A percentile compares a stretch with the other conserved stretches of the same genome.
Conservation (phyloP, 2,329 filamentous ascomycete genomes). For the Colletotrichum sp. region DNA sequence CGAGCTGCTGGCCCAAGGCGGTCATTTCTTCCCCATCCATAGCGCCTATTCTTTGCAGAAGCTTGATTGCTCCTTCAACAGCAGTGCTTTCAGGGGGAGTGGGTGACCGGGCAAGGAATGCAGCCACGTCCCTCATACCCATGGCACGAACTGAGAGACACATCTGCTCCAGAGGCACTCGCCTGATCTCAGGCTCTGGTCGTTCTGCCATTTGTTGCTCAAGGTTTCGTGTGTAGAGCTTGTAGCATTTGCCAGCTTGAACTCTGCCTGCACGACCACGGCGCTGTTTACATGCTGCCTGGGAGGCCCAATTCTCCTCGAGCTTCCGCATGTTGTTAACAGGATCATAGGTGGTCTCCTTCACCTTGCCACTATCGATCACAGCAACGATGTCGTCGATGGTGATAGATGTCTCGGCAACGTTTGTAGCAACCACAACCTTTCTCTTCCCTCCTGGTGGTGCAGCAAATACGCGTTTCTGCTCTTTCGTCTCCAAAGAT, state of each 20-base stretch:
- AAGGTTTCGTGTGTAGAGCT: slow-evolving; percentile 87
- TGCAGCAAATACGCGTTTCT: slow-evolving; percentile 82
- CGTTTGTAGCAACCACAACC: slow-evolving; percentile 93
- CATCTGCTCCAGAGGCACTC: slow-evolving; percentile 91
- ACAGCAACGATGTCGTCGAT: slow-evolving; percentile 97
- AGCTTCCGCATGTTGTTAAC: slow-evolving; percentile 93
- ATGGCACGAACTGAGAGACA: slow-evolving; percentile 95
- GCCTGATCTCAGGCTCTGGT: slow-evolving; percentile 90
- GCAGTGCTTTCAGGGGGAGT: slow-evolving; percentile 87
- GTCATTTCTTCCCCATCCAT: slow-evolving; percentile 87
- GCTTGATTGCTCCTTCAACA: slow-evolving; percentile 81
- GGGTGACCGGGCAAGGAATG: slow-evolving; percentile 83
- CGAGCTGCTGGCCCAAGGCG: slow-evolving; percentile 89
- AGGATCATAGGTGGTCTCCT: slow-evolving; percentile 94
- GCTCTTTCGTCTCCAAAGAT: slow-evolving; percentile 86
- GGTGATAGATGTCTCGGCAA: slow-evolving; percentile 97
- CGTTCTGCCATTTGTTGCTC: slow-evolving; percentile 87
- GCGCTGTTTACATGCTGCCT: slow-evolving; percentile 92
- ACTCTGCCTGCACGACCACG: slow-evolving; percentile 94
- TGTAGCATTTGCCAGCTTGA: slow-evolving; percentile 89
- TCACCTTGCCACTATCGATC: slow-evolving; percentile 93
- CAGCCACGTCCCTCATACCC: slow-evolving; percentile 82
- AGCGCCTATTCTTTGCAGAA: slow-evolving; percentile 86
- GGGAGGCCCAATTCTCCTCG: slow-evolving; percentile 93
- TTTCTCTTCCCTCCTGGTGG: slow-evolving; percentile 85